phyloP scores from a whole-genome alignment of 2,329 filamentous ascomycete genomes.

The Curvularia spicifera region DNA sequence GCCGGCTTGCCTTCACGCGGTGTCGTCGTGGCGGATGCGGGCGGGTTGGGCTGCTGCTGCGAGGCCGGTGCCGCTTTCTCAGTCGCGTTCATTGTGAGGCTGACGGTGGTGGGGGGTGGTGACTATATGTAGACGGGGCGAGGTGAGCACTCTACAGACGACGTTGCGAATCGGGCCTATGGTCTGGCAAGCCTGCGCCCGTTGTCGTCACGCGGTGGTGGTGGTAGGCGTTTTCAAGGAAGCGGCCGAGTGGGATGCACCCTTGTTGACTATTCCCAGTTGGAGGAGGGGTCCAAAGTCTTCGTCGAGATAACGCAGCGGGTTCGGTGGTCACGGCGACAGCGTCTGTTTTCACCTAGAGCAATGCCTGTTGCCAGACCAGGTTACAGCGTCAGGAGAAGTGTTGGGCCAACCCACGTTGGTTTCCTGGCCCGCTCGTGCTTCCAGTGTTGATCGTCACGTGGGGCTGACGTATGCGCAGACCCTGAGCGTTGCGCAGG shows the following conservation, averaged over 20 bases:
- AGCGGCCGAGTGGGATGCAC: constrained; percentile 23
- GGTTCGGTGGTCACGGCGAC: neutral
- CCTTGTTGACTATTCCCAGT: constrained; percentile 12
- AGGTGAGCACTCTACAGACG: constrained; percentile 2
- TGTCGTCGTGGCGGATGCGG: constrained; percentile 26
- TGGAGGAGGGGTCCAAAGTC: neutral
- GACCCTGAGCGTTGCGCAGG: constrained; percentile 9
- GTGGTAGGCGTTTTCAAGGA: constrained; percentile 16
- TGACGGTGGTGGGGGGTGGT: constrained; percentile 1
- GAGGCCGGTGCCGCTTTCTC: constrained; percentile 13
- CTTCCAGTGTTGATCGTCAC: constrained; percentile 14
- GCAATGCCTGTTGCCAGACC: neutral
- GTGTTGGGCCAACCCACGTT: constrained; percentile 6
- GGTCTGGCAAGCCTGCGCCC: constrained; percentile 7
- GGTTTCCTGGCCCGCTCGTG: neutral
- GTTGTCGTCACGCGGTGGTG: constrained; percentile 19
- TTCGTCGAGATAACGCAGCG: neutral
- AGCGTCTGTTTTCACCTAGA: neutral
- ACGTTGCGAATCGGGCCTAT: constrained; percentile 19
- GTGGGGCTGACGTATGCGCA: constrained; percentile 20
- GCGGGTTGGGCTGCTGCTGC: constrained; percentile 16
- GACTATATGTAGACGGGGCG: neutral
- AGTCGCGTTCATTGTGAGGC: constrained; percentile 17
- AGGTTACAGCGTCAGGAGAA: neutral
- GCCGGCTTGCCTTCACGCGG: constrained; percentile 30